A percentile compares a stretch with the other conserved stretches of the same genome.
These are phyloP conservation scores for Oryza nivara DNA, from an alignment of 176 grass and related monocot genomes.

Conservation along the genomic window DNA sequence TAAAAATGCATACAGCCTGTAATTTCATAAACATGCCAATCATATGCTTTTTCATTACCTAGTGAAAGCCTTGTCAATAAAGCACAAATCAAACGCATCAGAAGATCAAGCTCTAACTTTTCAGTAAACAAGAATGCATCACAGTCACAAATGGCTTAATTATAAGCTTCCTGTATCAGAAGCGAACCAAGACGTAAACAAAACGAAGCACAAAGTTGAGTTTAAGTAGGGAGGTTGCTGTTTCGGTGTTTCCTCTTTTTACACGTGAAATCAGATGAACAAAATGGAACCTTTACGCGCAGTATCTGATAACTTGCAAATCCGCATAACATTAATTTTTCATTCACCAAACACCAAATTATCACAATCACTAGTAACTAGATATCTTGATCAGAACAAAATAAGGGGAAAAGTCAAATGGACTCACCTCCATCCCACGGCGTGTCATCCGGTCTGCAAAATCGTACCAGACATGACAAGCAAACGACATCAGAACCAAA, in stretches of 20 bases:
- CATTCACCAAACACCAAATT: neutral
- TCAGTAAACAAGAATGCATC: neutral
- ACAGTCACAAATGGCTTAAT: neutral
- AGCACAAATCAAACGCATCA: neutral
- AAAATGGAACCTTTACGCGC: neutral
- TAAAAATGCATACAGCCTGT: neutral
- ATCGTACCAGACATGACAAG: conserved; percentile 24
- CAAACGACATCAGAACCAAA: neutral
- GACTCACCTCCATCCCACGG: conserved; percentile 89
- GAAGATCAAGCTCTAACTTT: neutral
- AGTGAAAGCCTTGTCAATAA: conserved; percentile 1
- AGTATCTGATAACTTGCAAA: neutral
- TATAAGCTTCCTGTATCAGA: neutral
- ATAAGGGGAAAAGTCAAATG: conserved; percentile 14
- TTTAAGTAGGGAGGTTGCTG: neutral
- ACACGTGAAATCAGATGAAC: neutral
- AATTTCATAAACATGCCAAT: conserved; percentile 29
- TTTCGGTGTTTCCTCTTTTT: neutral
- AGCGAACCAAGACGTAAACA: neutral
- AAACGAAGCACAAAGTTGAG: neutral
- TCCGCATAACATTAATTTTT: neutral
- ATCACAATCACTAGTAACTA: neutral
- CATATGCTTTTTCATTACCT: neutral
- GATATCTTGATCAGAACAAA: conserved; percentile 5
- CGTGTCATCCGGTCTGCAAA: conserved; percentile 84